Evolutionary conservation across 495 filamentous ascomycete species (phyloP), one percentile per base, ranked within the genome.

Genomic region (Penicillium paradoxum): DNA sequence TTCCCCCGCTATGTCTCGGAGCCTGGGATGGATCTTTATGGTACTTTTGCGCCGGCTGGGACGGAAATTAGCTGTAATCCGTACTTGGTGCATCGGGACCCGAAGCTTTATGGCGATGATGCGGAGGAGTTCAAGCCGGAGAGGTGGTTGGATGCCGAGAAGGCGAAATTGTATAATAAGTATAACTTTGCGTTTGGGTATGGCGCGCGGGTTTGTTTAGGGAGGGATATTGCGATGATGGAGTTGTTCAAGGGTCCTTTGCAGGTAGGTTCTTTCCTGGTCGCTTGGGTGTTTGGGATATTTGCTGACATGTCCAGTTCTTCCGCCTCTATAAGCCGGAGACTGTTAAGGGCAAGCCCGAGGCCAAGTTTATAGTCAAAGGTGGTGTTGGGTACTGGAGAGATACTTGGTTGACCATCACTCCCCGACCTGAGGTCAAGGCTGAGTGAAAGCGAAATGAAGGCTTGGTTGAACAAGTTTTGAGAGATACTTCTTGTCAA

Each of bases 1-100:
- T 75, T 82, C 45, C 69, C 73, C 0, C 66, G 79, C 0, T 69
- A 70, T 25, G 75, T 76, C 0, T 71, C 78, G 0, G 67, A 72
- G 49, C 79, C 72, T 9, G 84, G 83, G 0, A 65, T 83, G 38
- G 65, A 73, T 1, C 59, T 86, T 1, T 71, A 78, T 37, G 83
- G 81, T 4, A 66, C 69, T 21, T 73, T 68, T 24, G 73, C 80
- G 0, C 84, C 84, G 0, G 76, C 70, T 15, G 83, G 83, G 4
- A 83, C 79, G 1, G 77, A 81, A 54, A 72, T 88, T 14, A 75
- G 74, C 0, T 73, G 72, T 17, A 84, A 83, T 51, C 71, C 79
- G 0, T 82, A 72, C 57, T 58, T 81, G 8, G 65, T 82, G 48
- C 75, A 83, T 32, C 73, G 75, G 11, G 77, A 83, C 48, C 56